A percentile compares a stretch with the other conserved stretches of the same genome.
phyloP scores from a whole-genome alignment of 306 rosid species.

The Fagus crenata region DNA sequence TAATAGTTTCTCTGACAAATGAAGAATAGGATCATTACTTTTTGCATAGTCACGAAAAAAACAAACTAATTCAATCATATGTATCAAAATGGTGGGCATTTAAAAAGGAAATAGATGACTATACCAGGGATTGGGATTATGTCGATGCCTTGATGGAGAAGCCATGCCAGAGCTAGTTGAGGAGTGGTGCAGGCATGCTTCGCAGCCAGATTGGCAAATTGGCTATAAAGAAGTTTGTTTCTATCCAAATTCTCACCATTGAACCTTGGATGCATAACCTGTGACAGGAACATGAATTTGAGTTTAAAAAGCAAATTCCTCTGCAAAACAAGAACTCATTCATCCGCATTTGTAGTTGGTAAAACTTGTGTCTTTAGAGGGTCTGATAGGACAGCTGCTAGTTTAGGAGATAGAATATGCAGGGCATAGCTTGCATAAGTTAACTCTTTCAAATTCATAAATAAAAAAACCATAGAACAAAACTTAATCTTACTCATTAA shows the following conservation, averaged over 20 bases:
- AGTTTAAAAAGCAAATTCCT: slow-evolving; percentile 12
- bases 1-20: neutral
- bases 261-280: slow-evolving; percentile 67
- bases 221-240: slow-evolving; percentile 50
- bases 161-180: slow-evolving; percentile 74
- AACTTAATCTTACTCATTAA: slow-evolving; percentile 1
- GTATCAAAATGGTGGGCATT: too few species aligned
- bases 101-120: neutral
- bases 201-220: slow-evolving; percentile 47
- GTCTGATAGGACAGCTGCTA: too few species aligned
- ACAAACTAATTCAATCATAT: too few species aligned
- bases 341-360: neutral
- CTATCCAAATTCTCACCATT: slow-evolving; percentile 60
- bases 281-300: slow-evolving; percentile 13
- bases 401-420: too few species aligned
- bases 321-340: neutral
- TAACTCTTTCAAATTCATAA: neutral
- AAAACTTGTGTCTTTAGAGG: too few species aligned
- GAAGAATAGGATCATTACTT: neutral
- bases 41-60: neutral
- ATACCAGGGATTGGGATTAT: slow-evolving; percentile 77
- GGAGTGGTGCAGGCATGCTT: slow-evolving; percentile 58
- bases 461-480: neutral
- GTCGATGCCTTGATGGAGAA: slow-evolving; percentile 63
- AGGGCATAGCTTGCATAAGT: too few species aligned